Evolutionary conservation across 352 stramenopile genomes (phyloP).

Genomic region (Globisporangium alternatum): DNA sequence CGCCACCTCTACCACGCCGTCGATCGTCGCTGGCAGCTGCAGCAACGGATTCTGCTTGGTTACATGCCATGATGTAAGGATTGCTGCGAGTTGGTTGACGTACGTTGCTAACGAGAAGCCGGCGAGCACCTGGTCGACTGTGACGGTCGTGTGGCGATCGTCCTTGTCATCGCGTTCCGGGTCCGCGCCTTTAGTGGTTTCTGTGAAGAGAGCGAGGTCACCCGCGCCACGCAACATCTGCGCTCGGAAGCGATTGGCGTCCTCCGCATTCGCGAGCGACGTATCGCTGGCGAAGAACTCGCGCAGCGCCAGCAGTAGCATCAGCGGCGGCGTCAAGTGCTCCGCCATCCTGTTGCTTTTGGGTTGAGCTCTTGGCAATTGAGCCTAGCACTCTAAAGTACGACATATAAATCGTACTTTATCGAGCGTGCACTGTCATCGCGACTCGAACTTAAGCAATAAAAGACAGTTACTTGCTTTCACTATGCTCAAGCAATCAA

Average conservation of each 20-base stretch:
- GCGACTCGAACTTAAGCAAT: too few relatives aligned
- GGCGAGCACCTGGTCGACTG: slow-evolving; percentile 12
- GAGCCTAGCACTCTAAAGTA: too few relatives aligned
- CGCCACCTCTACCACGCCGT: slow-evolving; percentile 34
- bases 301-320: slow-evolving; percentile 15
- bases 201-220: not conserved
- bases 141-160: not conserved
- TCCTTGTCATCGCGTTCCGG: not conserved
- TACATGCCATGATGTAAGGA: slow-evolving; percentile 40
- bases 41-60: slow-evolving; percentile 33
- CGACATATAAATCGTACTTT: too few relatives aligned
- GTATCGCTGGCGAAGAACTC: slow-evolving; percentile 27
- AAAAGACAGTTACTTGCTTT: too few relatives aligned
- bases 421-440: too few relatives aligned
- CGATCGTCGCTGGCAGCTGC: slow-evolving; percentile 22
- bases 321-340: too few relatives aligned
- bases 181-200: not conserved
- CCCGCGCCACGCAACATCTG: slow-evolving; percentile 32
- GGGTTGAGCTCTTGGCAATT: too few relatives aligned
- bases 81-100: slow-evolving; percentile 39
- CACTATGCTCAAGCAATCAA: too few relatives aligned
- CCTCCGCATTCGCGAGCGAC: slow-evolving; percentile 29
- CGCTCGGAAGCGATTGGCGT: slow-evolving; percentile 29
- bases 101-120: slow-evolving; percentile 28
- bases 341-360: not conserved